Conservation (phyloP, 2,329 filamentous ascomycete species). For the Emericellopsis cladophorae region DNA sequence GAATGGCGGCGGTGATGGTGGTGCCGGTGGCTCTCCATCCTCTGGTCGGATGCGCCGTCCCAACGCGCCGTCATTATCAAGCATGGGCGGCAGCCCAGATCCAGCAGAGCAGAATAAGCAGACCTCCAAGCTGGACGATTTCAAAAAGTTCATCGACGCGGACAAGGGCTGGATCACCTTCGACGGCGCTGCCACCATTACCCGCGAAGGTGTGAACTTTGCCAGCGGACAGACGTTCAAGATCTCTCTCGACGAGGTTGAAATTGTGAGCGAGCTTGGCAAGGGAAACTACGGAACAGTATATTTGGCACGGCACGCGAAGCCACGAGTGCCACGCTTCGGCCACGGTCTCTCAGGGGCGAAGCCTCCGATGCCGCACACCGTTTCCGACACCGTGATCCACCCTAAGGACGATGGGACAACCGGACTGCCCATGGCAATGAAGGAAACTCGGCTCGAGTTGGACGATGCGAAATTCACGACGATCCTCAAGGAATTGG, state of each 20-base stretch:
- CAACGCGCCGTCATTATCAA: conserved; percentile 29
- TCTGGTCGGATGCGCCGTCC: conserved; percentile 9
- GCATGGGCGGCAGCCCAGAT: conserved; percentile 16
- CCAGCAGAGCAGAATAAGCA: conserved; percentile 14
- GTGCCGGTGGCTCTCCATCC: conserved; percentile 5
- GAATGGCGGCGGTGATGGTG: conserved; percentile 13
- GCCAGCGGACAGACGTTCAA: conserved; percentile 78
- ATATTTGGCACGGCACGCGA: conserved; percentile 85
- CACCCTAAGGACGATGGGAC: conserved; percentile 22
- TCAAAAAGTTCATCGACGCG: conserved; percentile 74
- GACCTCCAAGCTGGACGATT: conserved; percentile 43
- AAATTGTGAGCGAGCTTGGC: conserved; percentile 82
- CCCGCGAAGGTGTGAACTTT: conserved; percentile 83
- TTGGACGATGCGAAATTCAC: conserved; percentile 94
- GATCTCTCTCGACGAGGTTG: conserved; percentile 92
- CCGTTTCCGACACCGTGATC: conserved; percentile 19
- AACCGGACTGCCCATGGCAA: conserved; percentile 83
- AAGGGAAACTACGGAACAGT: conserved; percentile 99
- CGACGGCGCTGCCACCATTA: conserved; percentile 82
- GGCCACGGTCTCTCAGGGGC: conserved; percentile 42
- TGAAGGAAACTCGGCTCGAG: conserved; percentile 96
- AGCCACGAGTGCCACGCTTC: conserved; percentile 44
- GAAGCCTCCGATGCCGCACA: conserved; percentile 24
- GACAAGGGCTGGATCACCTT: conserved; percentile 88
- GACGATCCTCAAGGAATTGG: conserved; percentile 93